Evolutionary conservation across 805 yeast genomes (phyloP), one percentile per base, ranked within the genome.

Genomic region (Clavispora phyllophila): DNA sequence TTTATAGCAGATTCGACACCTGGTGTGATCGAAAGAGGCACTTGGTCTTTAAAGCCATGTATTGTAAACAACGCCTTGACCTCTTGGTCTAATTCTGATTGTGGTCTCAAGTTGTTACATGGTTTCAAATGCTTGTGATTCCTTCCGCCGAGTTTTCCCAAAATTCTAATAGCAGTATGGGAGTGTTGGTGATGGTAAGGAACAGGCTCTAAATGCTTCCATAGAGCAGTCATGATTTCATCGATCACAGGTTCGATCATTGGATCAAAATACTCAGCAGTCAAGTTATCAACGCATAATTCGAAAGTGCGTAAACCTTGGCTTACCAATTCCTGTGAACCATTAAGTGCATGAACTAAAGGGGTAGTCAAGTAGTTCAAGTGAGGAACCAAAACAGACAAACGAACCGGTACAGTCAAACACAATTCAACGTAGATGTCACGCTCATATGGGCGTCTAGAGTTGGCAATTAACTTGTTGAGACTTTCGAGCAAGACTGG

Each of bases 181-280:
- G 96, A 84, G 51, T 90, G 96, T 50, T 88, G 95, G 54, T 93
- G 98, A 51, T 86, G 87, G 59, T 88, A 89, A 0, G 99, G 98
- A 27, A 90, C 75, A 1, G 99, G 99, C 55, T 82, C 82, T 51
- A 93, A 65, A 53, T 91, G 93, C 48, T 79, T 82, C 91, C 96
- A 93, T 26, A 93, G 70, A 0, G 97, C 96, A 29, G 84, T 82
- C 87, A 90, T 86, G 1, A 95, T 89, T 53, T 93, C 97, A 46
- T 87, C 95, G 41, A 91, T 82, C 2, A 90, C 97, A 0, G 99
- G 98, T 57, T 90, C 97, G 46, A 93, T 82, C 58, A 93, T 90
- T 2, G 99, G 98, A 55, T 93, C 99, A 62, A 93, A 89, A 61
- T 90, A 93, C 50, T 90, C 96, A 0, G 98, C 95, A 0, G 98